Conservation (phyloP, 768 basidiomycete genomes). For the Sistotremastrum niveocremeum region DNA sequence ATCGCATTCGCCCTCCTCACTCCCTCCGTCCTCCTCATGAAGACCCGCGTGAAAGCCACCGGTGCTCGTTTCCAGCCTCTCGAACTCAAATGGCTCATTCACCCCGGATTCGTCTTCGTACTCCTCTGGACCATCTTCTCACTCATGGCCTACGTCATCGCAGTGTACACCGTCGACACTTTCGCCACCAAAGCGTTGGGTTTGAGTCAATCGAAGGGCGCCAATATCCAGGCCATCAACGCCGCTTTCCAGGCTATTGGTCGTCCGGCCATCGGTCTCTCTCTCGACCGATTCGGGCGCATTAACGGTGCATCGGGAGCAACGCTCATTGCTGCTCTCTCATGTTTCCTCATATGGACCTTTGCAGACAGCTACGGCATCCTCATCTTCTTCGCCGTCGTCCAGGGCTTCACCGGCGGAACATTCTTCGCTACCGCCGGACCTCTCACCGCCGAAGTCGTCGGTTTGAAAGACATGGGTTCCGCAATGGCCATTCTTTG, state of each 20-base stretch:
- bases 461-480: slow-evolving; percentile 8
- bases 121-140: slow-evolving; percentile 16
- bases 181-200: slow-evolving; percentile 17
- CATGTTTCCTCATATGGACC: slow-evolving; percentile 19
- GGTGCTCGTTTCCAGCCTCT: slow-evolving; percentile 15
- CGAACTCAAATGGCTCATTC: slow-evolving; percentile 12
- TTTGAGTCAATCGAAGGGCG: slow-evolving; percentile 17
- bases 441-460: slow-evolving; percentile 8
- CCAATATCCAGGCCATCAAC: slow-evolving; percentile 19
- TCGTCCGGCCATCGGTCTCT: slow-evolving; percentile 15
- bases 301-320: slow-evolving; percentile 17
- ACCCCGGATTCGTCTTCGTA: slow-evolving; percentile 18
- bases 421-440: slow-evolving; percentile 10
- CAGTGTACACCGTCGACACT: slow-evolving; percentile 18
- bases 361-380: slow-evolving; percentile 18
- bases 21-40: slow-evolving; percentile 15
- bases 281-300: slow-evolving; percentile 16
- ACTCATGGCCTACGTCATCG: slow-evolving; percentile 18
- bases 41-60: slow-evolving; percentile 3
- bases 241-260: slow-evolving; percentile 20
- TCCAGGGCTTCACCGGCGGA: slow-evolving; percentile 3
- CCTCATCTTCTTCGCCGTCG: slow-evolving; percentile 7
- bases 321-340: slow-evolving; percentile 17
- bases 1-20: slow-evolving; percentile 14
- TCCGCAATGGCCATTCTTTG: slow-evolving; percentile 6